phyloP scores from a whole-genome alignment of 768 basidiomycete species.

The Hypholoma fasciculare region DNA sequence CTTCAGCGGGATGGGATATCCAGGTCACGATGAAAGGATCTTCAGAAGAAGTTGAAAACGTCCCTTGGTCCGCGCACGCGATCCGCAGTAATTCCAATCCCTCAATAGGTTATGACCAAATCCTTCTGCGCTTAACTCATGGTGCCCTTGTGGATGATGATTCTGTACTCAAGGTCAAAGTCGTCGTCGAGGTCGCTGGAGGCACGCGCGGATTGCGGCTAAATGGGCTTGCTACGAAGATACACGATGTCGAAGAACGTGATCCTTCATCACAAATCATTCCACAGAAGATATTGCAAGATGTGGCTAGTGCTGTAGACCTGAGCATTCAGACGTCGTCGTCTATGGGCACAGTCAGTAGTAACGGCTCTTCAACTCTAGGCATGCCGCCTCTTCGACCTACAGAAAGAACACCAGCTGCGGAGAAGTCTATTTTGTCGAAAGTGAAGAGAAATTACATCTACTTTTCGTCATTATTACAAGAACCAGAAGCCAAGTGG shows the following conservation, averaged over 20 bases:
- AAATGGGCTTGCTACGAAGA: slow-evolving; percentile 78
- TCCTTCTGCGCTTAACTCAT: slow-evolving; percentile 71
- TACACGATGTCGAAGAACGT: slow-evolving; percentile 66
- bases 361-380: slow-evolving; percentile 46
- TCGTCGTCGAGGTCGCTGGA: slow-evolving; percentile 80
- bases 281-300: slow-evolving; percentile 67
- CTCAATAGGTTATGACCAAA: slow-evolving; percentile 44
- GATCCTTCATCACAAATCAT: slow-evolving; percentile 61
- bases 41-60: slow-evolving; percentile 65
- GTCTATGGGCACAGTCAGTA: slow-evolving; percentile 54
- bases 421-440: slow-evolving; percentile 82
- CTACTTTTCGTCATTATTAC: slow-evolving; percentile 94
- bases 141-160: slow-evolving; percentile 69
- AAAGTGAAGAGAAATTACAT: slow-evolving; percentile 93
- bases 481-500: slow-evolving; percentile 99
- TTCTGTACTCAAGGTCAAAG: slow-evolving; percentile 76
- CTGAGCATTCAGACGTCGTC: slow-evolving; percentile 69
- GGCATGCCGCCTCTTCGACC: slow-evolving; percentile 33
- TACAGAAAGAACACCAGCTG: slow-evolving; percentile 53
- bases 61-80: slow-evolving; percentile 73
- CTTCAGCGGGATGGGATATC: slow-evolving; percentile 83
- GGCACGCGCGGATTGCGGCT: slow-evolving; percentile 77
- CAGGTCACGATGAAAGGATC: slow-evolving; percentile 76
- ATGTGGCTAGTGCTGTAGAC: slow-evolving; percentile 69
- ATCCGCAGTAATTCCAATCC: slow-evolving; percentile 44